A percentile compares a stretch with the other conserved stretches of the same genome.
These are phyloP conservation scores for Orychophragmus violaceus DNA, from an alignment of 345 rosid species.

Conservation along the genomic window DNA sequence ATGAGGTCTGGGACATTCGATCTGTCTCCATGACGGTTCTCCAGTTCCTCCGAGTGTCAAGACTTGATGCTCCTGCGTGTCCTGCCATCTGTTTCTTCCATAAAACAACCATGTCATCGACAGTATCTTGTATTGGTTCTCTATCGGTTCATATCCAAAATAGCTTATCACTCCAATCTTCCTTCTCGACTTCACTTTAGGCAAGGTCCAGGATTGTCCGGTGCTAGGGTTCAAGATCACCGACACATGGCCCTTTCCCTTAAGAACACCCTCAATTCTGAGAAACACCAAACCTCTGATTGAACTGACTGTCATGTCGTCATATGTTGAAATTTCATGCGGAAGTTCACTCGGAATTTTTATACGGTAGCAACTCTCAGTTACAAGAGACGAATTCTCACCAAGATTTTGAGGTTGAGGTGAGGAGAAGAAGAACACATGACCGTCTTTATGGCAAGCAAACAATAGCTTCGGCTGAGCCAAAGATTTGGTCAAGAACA, in stretches of 20 bases:
- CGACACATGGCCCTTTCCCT: neutral
- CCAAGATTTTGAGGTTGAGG: neutral
- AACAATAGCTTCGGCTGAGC: neutral
- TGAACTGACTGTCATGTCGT: neutral
- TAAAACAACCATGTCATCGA: neutral
- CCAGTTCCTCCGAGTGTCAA: neutral
- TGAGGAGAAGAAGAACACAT: neutral
- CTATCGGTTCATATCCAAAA: neutral
- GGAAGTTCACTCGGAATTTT: neutral
- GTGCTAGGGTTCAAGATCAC: neutral
- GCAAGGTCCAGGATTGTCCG: neutral
- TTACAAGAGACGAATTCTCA: neutral
- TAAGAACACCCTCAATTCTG: neutral
- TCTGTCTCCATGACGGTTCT: neutral
- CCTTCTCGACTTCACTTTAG: neutral
- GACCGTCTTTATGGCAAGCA: neutral
- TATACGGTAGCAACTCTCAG: neutral
- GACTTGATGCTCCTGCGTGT: neutral
- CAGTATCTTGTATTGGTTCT: neutral
- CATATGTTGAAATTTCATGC: too few relatives aligned
- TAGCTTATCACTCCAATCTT: neutral
- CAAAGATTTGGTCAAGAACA: neutral
- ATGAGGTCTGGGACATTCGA: neutral
- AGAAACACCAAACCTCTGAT: neutral
- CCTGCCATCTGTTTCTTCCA: neutral